Conservation (phyloP, 352 stramenopile species). For the Aphanomyces stellatus region DNA sequence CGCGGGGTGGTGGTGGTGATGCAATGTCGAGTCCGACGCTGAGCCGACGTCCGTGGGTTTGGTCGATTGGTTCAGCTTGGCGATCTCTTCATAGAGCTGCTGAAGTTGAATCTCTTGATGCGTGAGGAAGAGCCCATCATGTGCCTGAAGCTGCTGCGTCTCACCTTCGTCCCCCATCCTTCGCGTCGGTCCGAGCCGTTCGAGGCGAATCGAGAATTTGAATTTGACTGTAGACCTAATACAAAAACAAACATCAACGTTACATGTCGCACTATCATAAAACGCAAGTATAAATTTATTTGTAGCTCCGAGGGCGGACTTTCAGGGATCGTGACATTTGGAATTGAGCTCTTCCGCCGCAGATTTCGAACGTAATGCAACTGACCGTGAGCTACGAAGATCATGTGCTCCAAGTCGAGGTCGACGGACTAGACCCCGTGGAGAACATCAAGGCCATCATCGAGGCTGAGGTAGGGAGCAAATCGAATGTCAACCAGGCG, state of each 20-base stretch:
- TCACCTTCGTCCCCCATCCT: constrained; percentile 25
- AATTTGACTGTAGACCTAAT: constrained; percentile 3
- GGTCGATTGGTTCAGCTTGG: constrained; percentile 6
- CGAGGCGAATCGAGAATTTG: neutral
- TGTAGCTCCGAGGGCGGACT: neutral
- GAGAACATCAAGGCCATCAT: constrained; percentile 22
- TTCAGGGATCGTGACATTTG: neutral
- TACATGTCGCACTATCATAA: neutral
- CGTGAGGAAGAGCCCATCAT: constrained; percentile 65
- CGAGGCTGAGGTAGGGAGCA: constrained; percentile 13
- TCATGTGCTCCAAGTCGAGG: constrained; percentile 16
- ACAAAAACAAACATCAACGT: neutral
- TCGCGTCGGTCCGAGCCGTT: neutral
- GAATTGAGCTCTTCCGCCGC: neutral
- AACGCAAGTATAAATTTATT: neutral
- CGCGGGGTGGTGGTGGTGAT: constrained; percentile 41
- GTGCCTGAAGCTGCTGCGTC: constrained; percentile 64
- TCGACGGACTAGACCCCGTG: constrained; percentile 11
- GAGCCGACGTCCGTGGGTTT: neutral
- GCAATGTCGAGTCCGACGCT: neutral
- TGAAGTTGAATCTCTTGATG: constrained; percentile 65
- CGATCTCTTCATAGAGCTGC: constrained; percentile 48
- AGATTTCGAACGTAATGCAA: constrained; percentile 11
- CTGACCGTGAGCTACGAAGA: constrained; percentile 19
- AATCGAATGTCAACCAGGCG: too few relatives aligned